Evolutionary conservation across 2,329 filamentous ascomycete species (phyloP).

Genomic region (Sclerotinia borealis): DNA sequence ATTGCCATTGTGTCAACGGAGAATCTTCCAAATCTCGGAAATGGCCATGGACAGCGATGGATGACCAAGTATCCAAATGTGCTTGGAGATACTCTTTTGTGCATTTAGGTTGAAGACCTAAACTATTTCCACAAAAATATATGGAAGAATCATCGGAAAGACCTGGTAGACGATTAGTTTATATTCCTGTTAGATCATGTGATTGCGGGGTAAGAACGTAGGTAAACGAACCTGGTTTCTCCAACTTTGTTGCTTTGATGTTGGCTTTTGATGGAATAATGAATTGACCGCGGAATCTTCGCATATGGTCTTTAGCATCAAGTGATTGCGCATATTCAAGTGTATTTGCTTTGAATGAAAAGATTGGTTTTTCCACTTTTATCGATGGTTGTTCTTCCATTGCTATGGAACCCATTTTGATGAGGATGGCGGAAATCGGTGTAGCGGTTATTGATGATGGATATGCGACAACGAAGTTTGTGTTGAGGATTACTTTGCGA

Average conservation of each 20-base stretch:
- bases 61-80: conserved; percentile 78
- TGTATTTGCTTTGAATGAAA: conserved; percentile 41
- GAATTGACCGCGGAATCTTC: conserved; percentile 62
- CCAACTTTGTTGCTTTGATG: conserved; percentile 52
- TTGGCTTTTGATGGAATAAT: conserved; percentile 70
- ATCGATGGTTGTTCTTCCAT: conserved; percentile 15
- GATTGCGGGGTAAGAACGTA: conserved; percentile 12
- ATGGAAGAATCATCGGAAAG: conserved; percentile 44
- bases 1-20: conserved; percentile 65
- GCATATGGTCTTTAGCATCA: conserved; percentile 56
- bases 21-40: conserved; percentile 65
- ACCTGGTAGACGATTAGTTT: not conserved
- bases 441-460: not conserved
- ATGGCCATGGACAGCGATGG: conserved; percentile 78
- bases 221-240: conserved; percentile 17
- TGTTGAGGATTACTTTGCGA: not conserved
- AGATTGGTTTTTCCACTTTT: conserved; percentile 33
- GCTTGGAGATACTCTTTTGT: conserved; percentile 59
- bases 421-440: not conserved
- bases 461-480: not conserved
- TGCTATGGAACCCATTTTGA: conserved; percentile 27
- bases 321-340: conserved; percentile 46
- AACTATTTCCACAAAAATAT: conserved; percentile 86
- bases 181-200: not conserved
- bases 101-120: conserved; percentile 73